Conservation (phyloP, 2,329 filamentous ascomycete species). For the Rachicladosporium sp. region DNA sequence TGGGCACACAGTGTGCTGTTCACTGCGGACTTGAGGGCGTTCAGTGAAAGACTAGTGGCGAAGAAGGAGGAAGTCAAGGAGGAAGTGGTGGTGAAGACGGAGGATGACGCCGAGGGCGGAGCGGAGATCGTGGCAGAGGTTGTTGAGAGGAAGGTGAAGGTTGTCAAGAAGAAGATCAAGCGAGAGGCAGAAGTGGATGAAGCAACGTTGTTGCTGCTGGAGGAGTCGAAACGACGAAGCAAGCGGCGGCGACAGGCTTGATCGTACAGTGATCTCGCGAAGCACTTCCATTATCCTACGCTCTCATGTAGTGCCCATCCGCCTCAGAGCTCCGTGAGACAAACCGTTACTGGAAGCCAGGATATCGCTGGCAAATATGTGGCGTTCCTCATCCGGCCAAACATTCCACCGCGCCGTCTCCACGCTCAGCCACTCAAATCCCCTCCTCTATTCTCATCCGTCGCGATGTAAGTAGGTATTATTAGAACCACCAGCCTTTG, state of each 20-base stretch:
- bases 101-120: constrained; percentile 16
- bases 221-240: constrained; percentile 25
- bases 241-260: constrained; percentile 24
- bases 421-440: too few relatives aligned
- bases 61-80: constrained; percentile 34
- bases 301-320: too few relatives aligned
- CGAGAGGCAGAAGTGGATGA: constrained; percentile 28
- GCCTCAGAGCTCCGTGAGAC: too few relatives aligned
- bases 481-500: too few relatives aligned
- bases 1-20: constrained; percentile 98
- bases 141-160: constrained; percentile 20
- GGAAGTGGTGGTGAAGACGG: constrained; percentile 23
- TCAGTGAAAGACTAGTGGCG: constrained; percentile 52
- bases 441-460: too few relatives aligned
- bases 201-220: constrained; percentile 26
- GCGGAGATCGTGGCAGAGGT: constrained; percentile 13
- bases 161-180: constrained; percentile 29
- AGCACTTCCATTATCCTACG: too few relatives aligned
- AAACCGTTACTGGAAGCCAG: too few relatives aligned
- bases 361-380: too few relatives aligned
- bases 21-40: constrained; percentile 78
- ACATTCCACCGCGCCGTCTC: too few relatives aligned
- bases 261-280: constrained; percentile 1
- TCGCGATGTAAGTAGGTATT: too few relatives aligned
- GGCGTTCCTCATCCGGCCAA: too few relatives aligned